phyloP scores from a whole-genome alignment of 2,329 filamentous ascomycete genomes.

The Cryphonectria naterciae region DNA sequence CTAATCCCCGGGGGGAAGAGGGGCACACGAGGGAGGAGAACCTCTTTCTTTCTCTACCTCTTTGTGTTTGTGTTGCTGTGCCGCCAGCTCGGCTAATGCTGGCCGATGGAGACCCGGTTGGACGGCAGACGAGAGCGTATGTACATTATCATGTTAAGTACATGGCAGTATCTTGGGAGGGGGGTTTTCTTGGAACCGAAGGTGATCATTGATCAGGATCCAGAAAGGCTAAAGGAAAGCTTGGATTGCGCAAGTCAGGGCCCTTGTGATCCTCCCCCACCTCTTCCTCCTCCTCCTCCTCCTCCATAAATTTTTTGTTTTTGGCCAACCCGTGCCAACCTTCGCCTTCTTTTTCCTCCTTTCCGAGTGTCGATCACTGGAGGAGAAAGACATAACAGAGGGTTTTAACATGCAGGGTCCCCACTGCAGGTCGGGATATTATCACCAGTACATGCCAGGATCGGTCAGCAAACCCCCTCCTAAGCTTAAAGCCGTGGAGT shows the following conservation, averaged over 20 bases:
- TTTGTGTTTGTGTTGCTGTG: background rate
- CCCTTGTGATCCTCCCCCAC: background rate
- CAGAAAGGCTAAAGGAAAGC: background rate
- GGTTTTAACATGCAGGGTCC: background rate
- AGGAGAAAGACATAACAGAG: background rate
- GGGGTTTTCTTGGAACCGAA: background rate
- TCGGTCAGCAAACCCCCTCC: background rate
- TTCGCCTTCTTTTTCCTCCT: background rate
- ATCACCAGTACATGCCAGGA: background rate
- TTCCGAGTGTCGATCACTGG: constrained; percentile 4
- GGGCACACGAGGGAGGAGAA: too few relatives aligned
- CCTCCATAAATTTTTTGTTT: background rate
- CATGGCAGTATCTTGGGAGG: background rate
- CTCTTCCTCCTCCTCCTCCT: background rate
- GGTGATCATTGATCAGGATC: background rate
- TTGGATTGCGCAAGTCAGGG: background rate
- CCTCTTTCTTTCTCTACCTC: background rate
- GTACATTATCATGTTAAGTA: background rate
- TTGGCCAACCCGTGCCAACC: background rate
- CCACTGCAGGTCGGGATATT: constrained; percentile 2
- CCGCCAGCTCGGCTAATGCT: constrained; percentile 1
- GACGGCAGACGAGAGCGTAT: background rate
- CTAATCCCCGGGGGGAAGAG: background rate
- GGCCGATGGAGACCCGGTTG: background rate
- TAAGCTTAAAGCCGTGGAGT: constrained; percentile 3